Percentiles rank a stretch among this genome's conserved stretches.
phyloP scores from a whole-genome alignment of 805 yeast genomes.

The Starmerella lactis-condensi region DNA sequence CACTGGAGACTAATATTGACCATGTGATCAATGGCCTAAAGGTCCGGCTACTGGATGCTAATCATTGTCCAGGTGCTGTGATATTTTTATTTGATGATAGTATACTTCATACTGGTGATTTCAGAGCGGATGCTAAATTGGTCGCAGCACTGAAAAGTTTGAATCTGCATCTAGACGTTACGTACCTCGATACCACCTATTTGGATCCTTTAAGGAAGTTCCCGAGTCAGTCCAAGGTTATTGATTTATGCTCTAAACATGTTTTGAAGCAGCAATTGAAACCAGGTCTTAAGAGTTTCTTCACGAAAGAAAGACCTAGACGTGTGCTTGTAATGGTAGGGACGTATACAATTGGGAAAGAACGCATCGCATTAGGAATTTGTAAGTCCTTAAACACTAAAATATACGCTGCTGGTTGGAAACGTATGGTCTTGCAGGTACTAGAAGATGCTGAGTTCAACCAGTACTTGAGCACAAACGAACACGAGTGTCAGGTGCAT shows the following conservation, averaged over 20 bases:
- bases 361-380: slow-evolving; percentile 46
- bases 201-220: slow-evolving; percentile 54
- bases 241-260: slow-evolving; percentile 40
- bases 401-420: slow-evolving; percentile 29
- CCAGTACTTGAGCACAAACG: slow-evolving; percentile 28
- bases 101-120: slow-evolving; percentile 79
- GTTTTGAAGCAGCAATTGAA: slow-evolving; percentile 26
- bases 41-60: slow-evolving; percentile 61
- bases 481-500: slow-evolving; percentile 41
- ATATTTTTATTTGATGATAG: slow-evolving; percentile 48
- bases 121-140: slow-evolving; percentile 46
- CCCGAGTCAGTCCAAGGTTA: slow-evolving; percentile 57
- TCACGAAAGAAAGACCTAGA: slow-evolving; percentile 17
- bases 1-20: slow-evolving; percentile 25
- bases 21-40: slow-evolving; percentile 28
- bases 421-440: slow-evolving; percentile 30
- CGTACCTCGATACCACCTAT: slow-evolving; percentile 85
- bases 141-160: slow-evolving; percentile 18
- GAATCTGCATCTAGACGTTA: slow-evolving; percentile 21
- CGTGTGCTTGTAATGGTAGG: slow-evolving; percentile 50
- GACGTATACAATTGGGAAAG: slow-evolving; percentile 85
- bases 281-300: slow-evolving; percentile 15
- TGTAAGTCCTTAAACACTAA: slow-evolving; percentile 22
- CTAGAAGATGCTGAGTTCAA: slow-evolving; percentile 28
- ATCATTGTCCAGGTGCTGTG: slow-evolving; percentile 93